phyloP scores from a whole-genome alignment of 169 alveolate species.

The Cryptosporidium canis region DNA sequence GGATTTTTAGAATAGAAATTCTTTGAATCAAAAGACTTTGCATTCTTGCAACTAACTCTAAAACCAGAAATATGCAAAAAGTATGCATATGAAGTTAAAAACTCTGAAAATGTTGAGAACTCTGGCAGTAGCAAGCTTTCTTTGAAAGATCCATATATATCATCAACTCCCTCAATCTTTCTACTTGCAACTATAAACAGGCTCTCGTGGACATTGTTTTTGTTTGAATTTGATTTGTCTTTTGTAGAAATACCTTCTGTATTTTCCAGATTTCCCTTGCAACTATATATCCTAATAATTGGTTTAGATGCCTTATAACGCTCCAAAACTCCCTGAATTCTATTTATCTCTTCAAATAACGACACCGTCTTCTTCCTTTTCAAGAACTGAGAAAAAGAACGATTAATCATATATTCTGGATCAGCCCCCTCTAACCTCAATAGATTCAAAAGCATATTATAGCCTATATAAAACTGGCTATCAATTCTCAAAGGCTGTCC shows the following conservation, averaged over 20 bases:
- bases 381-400: conserved; percentile 96
- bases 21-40: neutral
- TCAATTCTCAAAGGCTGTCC: conserved; percentile 84
- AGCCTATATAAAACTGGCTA: conserved; percentile 93
- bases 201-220: neutral
- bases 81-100: conserved; percentile 16
- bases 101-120: neutral
- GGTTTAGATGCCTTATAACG: conserved; percentile 10
- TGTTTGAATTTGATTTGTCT: neutral
- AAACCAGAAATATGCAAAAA: conserved; percentile 41
- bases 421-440: conserved; percentile 91
- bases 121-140: conserved; percentile 19
- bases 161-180: conserved; percentile 60
- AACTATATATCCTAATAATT: neutral
- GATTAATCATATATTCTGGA: conserved; percentile 95
- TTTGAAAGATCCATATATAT: conserved; percentile 25
- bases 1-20: conserved; percentile 10
- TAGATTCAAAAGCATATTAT: conserved; percentile 96
- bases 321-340: conserved; percentile 74
- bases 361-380: conserved; percentile 87
- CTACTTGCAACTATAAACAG: conserved; percentile 13
- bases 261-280: neutral
- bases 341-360: conserved; percentile 80
- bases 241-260: neutral
- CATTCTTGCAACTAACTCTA: conserved; percentile 8